phyloP scores from a whole-genome alignment of 2,329 filamentous ascomycete species.

The Torrubiellomyces zombiae region DNA sequence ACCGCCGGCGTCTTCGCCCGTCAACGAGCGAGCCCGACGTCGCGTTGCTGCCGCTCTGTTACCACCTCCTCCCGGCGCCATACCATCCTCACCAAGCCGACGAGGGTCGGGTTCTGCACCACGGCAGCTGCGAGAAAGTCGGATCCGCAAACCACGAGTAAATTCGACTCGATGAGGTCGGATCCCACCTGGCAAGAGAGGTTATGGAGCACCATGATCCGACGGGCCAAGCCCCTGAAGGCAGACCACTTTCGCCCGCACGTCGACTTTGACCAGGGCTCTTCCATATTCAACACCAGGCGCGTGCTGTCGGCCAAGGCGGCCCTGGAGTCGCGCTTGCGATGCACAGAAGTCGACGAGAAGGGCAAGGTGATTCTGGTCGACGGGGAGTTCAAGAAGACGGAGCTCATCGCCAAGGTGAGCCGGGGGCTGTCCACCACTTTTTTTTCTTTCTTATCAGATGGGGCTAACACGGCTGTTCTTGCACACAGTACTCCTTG shows the following conservation, averaged over 20 bases:
- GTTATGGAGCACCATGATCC: slow-evolving; percentile 25
- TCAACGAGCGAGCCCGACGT: slow-evolving; percentile 6
- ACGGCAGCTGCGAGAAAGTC: slow-evolving; percentile 8
- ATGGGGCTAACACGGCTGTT: slow-evolving; percentile 3
- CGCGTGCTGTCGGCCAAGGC: slow-evolving; percentile 59
- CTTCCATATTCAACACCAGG: slow-evolving; percentile 47
- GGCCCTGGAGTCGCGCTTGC: slow-evolving; percentile 66
- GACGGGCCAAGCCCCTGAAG: slow-evolving; percentile 26
- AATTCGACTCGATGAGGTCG: slow-evolving; percentile 6
- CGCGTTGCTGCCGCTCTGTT: no score
- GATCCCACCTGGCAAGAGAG: slow-evolving; percentile 29
- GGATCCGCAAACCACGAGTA: no score
- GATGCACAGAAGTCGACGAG: slow-evolving; percentile 91
- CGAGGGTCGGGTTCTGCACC: slow-evolving; percentile 11
- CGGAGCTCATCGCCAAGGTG: slow-evolving; percentile 87
- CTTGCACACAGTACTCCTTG: slow-evolving; percentile 29
- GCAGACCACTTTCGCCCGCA: slow-evolving; percentile 41
- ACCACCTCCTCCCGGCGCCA: slow-evolving; percentile 1
- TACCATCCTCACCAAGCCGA: neutral
- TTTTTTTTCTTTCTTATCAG: neutral
- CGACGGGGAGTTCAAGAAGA: slow-evolving; percentile 95
- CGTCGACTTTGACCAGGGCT: slow-evolving; percentile 40
- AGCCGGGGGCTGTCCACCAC: neutral
- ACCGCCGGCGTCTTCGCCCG: slow-evolving; percentile 6
- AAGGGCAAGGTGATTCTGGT: slow-evolving; percentile 82